Conservation (phyloP, 352 stramenopile genomes). For the Globisporangium radiosum region DNA sequence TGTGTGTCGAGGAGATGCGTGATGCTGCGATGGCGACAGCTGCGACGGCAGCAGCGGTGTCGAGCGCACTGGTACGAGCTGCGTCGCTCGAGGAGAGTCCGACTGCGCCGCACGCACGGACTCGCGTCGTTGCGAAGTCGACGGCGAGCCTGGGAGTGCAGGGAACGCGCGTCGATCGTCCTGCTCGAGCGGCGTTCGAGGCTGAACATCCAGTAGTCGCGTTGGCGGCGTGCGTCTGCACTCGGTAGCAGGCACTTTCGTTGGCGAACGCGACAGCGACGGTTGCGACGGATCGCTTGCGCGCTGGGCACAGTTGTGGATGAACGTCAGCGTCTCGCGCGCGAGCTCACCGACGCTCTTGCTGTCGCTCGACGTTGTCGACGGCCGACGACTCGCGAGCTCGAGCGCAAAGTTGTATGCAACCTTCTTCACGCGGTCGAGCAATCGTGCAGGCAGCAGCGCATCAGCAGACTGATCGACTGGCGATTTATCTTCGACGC, state of each 20-base stretch:
- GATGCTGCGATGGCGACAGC: slow-evolving; percentile 1
- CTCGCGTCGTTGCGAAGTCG: neutral
- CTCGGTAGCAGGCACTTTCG: too few relatives aligned
- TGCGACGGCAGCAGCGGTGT: slow-evolving; percentile 5
- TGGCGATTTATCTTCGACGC: slow-evolving; percentile 13
- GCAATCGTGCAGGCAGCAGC: slow-evolving; percentile 11
- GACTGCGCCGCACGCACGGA: neutral
- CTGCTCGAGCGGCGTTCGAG: neutral
- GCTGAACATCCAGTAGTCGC: neutral
- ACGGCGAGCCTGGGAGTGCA: neutral
- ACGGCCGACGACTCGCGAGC: slow-evolving; percentile 20
- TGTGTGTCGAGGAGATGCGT: neutral
- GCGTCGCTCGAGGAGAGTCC: neutral
- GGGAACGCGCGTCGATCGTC: neutral
- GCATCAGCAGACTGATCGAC: too few relatives aligned
- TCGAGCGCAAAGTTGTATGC: slow-evolving; percentile 54
- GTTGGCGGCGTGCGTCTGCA: neutral
- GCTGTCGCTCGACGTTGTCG: slow-evolving; percentile 22
- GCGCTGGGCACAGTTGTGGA: slow-evolving; percentile 25
- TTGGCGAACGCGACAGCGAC: neutral
- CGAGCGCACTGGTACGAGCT: slow-evolving; percentile 8
- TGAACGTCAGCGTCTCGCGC: slow-evolving; percentile 44
- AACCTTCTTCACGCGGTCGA: slow-evolving; percentile 54
- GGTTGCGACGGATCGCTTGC: neutral
- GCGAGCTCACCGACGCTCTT: slow-evolving; percentile 59